Evolutionary conservation across 257 asterid species (phyloP).

Genomic region (Penstemon eatonii): DNA sequence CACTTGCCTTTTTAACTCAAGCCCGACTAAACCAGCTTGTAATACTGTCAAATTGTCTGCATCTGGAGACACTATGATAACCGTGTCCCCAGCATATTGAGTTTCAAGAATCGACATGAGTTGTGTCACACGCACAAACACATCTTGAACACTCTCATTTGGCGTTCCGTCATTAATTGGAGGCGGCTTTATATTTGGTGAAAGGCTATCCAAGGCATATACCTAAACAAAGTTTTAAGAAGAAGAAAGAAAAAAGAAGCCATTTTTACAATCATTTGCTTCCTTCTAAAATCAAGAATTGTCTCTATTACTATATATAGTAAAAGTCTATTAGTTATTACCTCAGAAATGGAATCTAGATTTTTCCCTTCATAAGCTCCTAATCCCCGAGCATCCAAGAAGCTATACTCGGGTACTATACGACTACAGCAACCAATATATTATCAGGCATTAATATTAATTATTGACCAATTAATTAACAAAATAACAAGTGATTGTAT

Average conservation of each 20-base stretch:
- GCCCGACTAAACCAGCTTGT: slow-evolving; percentile 83
- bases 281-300: neutral
- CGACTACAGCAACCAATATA: slow-evolving; percentile 42
- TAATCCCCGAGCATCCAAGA: slow-evolving; percentile 97
- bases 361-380: slow-evolving; percentile 91
- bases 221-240: slow-evolving; percentile 45
- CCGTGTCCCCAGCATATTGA: slow-evolving; percentile 75
- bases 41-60: slow-evolving; percentile 80
- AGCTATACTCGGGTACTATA: slow-evolving; percentile 90
- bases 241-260: neutral
- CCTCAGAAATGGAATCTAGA: slow-evolving; percentile 69
- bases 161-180: slow-evolving; percentile 90
- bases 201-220: slow-evolving; percentile 74
- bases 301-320: neutral
- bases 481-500: slow-evolving; percentile 9
- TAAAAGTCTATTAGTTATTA: slow-evolving; percentile 19
- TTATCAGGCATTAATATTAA: neutral
- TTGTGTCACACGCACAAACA: slow-evolving; percentile 90
- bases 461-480: neutral
- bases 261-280: slow-evolving; percentile 1
- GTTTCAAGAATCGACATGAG: slow-evolving; percentile 96
- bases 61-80: slow-evolving; percentile 85
- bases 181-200: slow-evolving; percentile 77
- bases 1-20: slow-evolving; percentile 75
- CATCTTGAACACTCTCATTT: slow-evolving; percentile 85